These are phyloP conservation scores for Arthrobotrys megalospora DNA, from an alignment of 2,329 filamentous ascomycete species.

Conservation along the genomic window DNA sequence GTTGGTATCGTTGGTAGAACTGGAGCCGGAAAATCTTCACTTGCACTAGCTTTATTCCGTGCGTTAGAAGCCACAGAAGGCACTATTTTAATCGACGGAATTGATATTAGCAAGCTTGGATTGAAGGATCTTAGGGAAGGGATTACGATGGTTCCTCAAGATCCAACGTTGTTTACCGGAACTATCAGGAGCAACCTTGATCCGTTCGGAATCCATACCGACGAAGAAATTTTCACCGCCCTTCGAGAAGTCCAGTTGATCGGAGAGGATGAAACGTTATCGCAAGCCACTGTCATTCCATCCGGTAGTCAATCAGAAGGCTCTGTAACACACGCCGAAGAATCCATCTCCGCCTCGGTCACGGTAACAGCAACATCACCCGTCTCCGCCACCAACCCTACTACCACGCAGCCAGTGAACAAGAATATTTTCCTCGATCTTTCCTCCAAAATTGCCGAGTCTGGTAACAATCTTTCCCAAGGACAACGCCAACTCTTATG, in stretches of 20 bases:
- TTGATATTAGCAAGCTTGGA: constrained; percentile 92
- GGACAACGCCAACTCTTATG: constrained; percentile 96
- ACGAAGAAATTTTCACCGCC: constrained; percentile 89
- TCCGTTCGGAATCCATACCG: constrained; percentile 88
- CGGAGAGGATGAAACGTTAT: constrained; percentile 68
- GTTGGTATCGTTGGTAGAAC: constrained; percentile 96
- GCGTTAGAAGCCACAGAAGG: constrained; percentile 91
- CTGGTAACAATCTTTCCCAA: constrained; percentile 93
- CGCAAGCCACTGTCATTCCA: constrained; percentile 61
- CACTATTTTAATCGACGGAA: constrained; percentile 87
- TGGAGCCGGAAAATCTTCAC: constrained; percentile 94
- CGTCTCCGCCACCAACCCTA: constrained; percentile 46
- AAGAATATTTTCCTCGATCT: constrained; percentile 96
- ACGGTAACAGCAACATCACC: constrained; percentile 50
- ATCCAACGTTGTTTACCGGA: constrained; percentile 93
- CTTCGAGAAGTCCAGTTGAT: constrained; percentile 92
- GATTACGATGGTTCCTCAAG: constrained; percentile 97
- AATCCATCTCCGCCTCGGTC: constrained; percentile 43
- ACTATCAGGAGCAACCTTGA: constrained; percentile 94
- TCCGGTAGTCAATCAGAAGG: constrained; percentile 62
- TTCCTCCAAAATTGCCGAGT: constrained; percentile 85
- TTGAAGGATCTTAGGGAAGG: constrained; percentile 92
- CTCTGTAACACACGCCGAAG: constrained; percentile 64
- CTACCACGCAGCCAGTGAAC: constrained; percentile 75
- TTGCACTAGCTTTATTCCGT: constrained; percentile 92